Conservation (phyloP, 129 eudicot species). For the Scalesia atractyloides region DNA sequence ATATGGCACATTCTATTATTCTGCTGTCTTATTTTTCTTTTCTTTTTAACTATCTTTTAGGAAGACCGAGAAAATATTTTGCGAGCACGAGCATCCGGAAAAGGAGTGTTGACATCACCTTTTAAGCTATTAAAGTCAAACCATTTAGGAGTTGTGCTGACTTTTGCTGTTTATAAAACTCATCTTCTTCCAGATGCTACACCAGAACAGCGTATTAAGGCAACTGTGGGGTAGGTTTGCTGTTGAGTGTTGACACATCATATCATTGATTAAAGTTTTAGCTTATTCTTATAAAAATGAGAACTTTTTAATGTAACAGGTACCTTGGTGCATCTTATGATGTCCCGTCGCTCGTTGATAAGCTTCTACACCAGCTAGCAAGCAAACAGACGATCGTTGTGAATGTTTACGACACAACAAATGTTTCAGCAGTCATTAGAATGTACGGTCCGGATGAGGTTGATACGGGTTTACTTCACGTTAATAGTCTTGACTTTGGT, state of each 20-base stretch:
- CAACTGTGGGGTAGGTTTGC: conserved; percentile 74
- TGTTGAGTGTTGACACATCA: neutral
- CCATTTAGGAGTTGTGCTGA: conserved; percentile 88
- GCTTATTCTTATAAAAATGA: neutral
- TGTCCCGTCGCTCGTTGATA: conserved; percentile 82
- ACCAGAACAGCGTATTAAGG: conserved; percentile 70
- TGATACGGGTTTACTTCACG: conserved; percentile 61
- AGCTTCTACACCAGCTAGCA: conserved; percentile 87
- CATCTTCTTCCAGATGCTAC: conserved; percentile 69
- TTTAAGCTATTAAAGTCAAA: conserved; percentile 82
- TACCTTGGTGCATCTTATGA: conserved; percentile 89
- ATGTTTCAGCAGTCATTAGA: conserved; percentile 46
- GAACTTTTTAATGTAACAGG: conserved; percentile 33
- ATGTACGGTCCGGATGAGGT: conserved; percentile 70
- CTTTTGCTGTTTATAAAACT: conserved; percentile 75
- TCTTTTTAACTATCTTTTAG: conserved; percentile 34
- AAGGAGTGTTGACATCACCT: conserved; percentile 83
- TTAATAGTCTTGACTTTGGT: conserved; percentile 80
- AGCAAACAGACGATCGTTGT: conserved; percentile 89
- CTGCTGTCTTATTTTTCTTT: neutral
- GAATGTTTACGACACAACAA: conserved; percentile 82
- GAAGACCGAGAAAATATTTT: conserved; percentile 93
- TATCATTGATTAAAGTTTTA: neutral
- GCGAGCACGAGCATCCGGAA: conserved; percentile 91
- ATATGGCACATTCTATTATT: neutral